Conservation (phyloP, 208 protist species). For the Sergeia podlipaevii region DNA sequence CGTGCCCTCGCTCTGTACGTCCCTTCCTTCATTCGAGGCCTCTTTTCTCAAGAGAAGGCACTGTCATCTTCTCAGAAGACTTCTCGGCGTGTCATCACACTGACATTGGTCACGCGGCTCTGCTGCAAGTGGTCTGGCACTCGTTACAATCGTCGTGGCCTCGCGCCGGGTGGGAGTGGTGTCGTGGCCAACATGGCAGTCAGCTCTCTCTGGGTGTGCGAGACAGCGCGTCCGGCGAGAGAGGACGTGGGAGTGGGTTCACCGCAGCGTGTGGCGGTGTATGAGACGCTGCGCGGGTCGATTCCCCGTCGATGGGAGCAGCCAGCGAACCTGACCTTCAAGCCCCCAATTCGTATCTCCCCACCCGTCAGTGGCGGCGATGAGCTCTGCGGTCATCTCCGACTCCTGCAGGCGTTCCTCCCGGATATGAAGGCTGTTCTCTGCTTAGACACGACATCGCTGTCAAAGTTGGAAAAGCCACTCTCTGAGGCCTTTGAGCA, state of each 20-base stretch:
- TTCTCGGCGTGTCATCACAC: too few species aligned
- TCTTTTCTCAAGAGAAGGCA: too few species aligned
- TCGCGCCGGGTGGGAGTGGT: conserved; percentile 59
- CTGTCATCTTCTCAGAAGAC: conserved; percentile 1
- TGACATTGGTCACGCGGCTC: conserved; percentile 58
- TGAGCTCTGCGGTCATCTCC: conserved; percentile 39
- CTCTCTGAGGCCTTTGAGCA: conserved; percentile 53
- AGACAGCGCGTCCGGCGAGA: not conserved
- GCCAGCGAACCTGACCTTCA: conserved; percentile 64
- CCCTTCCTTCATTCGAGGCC: conserved; percentile 61
- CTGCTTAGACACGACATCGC: conserved; percentile 63
- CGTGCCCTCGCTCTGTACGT: conserved; percentile 25
- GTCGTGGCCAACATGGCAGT: conserved; percentile 75
- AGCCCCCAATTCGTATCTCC: conserved; percentile 57
- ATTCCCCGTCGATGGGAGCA: conserved; percentile 79
- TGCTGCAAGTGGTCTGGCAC: conserved; percentile 77
- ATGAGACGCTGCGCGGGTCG: conserved; percentile 64
- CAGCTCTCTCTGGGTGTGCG: conserved; percentile 63
- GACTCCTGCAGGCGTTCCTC: conserved; percentile 26
- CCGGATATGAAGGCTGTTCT: conserved; percentile 22
- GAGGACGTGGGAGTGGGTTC: not conserved
- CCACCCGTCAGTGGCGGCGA: conserved; percentile 20
- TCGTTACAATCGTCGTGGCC: conserved; percentile 81
- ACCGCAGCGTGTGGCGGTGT: conserved; percentile 35
- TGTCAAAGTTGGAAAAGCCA: conserved; percentile 31